phyloP scores from a whole-genome alignment of 768 basidiomycete species.

The Trametes coccinea region DNA sequence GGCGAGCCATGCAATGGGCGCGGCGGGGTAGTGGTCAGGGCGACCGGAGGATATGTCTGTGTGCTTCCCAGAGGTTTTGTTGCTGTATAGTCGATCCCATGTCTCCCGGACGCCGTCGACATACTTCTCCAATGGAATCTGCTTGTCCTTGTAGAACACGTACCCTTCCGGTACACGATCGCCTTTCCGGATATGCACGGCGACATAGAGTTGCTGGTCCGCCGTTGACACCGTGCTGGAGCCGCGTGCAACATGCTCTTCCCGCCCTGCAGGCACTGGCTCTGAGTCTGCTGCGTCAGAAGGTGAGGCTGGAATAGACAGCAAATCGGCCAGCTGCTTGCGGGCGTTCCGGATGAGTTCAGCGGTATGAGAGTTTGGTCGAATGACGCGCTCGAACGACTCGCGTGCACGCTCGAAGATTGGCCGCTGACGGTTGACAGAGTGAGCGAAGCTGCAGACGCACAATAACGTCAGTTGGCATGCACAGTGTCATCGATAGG shows the following conservation, averaged over 20 bases:
- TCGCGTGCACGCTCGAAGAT: slow-evolving; percentile 48
- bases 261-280: not conserved
- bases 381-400: slow-evolving; percentile 55
- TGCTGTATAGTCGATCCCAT: slow-evolving; percentile 42
- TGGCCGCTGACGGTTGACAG: slow-evolving; percentile 56
- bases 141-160: slow-evolving; percentile 24
- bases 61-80: not conserved
- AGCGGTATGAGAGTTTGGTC: slow-evolving; percentile 47
- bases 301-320: slow-evolving; percentile 20
- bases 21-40: slow-evolving; percentile 26
- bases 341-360: slow-evolving; percentile 52
- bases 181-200: slow-evolving; percentile 65
- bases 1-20: slow-evolving; percentile 54
- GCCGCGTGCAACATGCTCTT: not conserved
- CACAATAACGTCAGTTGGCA: not conserved
- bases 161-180: slow-evolving; percentile 39
- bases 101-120: slow-evolving; percentile 42
- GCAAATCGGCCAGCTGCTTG: slow-evolving; percentile 40
- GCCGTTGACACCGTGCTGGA: not conserved
- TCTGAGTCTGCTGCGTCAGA: not conserved
- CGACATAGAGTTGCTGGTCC: slow-evolving; percentile 41
- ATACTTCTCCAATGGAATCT: slow-evolving; percentile 52
- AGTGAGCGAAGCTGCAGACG: slow-evolving; percentile 48
- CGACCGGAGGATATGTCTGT: slow-evolving; percentile 9
- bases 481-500: not conserved